Evolutionary conservation across 2,329 filamentous ascomycete genomes (phyloP), one percentile per base, ranked within the genome.

Genomic region (Cercospora sp.): DNA sequence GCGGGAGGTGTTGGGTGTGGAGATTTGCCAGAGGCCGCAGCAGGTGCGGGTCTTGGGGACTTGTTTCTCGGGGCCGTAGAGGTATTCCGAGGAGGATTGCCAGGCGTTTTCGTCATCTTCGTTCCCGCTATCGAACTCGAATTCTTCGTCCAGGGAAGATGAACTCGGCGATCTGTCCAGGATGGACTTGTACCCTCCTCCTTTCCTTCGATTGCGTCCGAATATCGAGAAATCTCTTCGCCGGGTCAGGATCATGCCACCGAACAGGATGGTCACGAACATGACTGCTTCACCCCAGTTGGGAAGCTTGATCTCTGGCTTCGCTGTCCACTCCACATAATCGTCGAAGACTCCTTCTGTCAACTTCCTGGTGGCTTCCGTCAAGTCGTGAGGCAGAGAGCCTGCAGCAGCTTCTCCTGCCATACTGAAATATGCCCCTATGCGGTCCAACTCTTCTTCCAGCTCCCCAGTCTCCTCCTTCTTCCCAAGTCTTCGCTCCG

Each of bases 41-140:
- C 84, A 84, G 26, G 75, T 75, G 18, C 86, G 82, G 68, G 82
- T 80, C 76, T 87, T 88, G 13, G 83, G 80, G 3, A 80, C 79
- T 61, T 80, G 73, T 63, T 80, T 83, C 16, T 76, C 73, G 2
- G 77, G 77, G 30, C 76, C 74, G 6, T 77, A 72, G 28, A 59
- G 28, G 18, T 59, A 40, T 64, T 68, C 51, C 78, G 75, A 3
- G 30, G 36, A 16, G 1, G 13, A 23, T 20, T 40, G 20, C 23
- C 42, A 45, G 7, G 33, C 36, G 9, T 3, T 18, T 75, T 28
- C 73, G 59, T 79, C 77, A 65, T 78, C 75, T 55, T 82, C 78
- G 68, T 76, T 75, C 53, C 79, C 77, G 9, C 77, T 74, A 60
- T 77, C 75, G 57, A 78, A 77, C 16, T 74, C 68, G 28, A 83